Percentiles rank a stretch among this genome's conserved stretches.
phyloP scores from a whole-genome alignment of 2,329 filamentous ascomycete genomes.

The Cercospora zeina region DNA sequence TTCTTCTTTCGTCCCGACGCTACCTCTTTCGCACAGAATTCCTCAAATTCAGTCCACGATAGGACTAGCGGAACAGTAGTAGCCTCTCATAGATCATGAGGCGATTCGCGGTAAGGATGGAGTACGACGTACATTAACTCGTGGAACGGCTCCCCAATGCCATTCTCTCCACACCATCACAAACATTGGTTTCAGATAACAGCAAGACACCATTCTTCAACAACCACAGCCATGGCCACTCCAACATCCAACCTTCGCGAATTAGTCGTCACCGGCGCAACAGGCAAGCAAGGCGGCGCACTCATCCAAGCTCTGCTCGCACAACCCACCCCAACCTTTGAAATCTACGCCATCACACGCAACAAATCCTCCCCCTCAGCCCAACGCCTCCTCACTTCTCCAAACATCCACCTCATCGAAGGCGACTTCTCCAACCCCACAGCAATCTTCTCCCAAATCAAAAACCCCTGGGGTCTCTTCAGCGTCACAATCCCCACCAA shows the following conservation, averaged over 20 bases:
- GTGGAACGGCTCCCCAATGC: conserved; percentile 11
- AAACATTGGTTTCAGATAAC: background rate
- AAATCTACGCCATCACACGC: conserved; percentile 62
- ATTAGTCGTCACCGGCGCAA: conserved; percentile 50
- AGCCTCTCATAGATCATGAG: background rate
- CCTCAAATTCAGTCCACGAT: background rate
- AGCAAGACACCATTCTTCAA: background rate
- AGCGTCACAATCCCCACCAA: conserved; percentile 30
- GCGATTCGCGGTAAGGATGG: background rate
- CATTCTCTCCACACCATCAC: background rate
- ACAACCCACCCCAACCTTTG: conserved; percentile 35
- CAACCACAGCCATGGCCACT: conserved; percentile 9
- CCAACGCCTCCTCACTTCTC: conserved; percentile 48
- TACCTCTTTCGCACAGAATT: background rate
- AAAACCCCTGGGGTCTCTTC: conserved; percentile 36
- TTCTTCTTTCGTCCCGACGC: background rate
- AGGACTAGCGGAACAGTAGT: background rate
- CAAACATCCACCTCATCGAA: conserved; percentile 57
- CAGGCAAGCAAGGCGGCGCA: conserved; percentile 51
- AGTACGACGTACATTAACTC: background rate
- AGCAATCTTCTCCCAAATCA: conserved; percentile 50
- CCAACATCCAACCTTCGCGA: conserved; percentile 11
- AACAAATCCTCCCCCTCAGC: conserved; percentile 55
- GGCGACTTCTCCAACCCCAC: conserved; percentile 58
- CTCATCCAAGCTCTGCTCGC: conserved; percentile 47